phyloP scores from a whole-genome alignment of 495 filamentous ascomycete genomes.

The Podospora anserina region DNA sequence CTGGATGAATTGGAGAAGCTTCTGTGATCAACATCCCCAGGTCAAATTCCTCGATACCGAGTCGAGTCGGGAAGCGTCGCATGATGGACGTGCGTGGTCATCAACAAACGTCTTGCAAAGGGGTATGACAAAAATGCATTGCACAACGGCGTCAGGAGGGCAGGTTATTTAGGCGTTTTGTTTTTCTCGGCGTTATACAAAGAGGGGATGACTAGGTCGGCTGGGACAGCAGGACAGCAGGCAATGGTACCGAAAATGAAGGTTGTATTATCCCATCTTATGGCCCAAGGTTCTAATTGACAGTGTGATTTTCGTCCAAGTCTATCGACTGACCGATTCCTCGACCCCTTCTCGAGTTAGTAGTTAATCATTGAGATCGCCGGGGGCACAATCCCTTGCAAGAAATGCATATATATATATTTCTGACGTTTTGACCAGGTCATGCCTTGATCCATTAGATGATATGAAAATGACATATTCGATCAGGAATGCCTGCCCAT shows the following conservation, averaged over 20 bases:
- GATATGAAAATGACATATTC: too few relatives aligned
- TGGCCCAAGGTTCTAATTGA: too few relatives aligned
- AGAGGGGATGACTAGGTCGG: not conserved
- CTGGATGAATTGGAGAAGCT: conserved; percentile 87
- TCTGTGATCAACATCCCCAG: conserved; percentile 16
- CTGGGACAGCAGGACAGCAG: not conserved
- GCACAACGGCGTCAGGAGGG: not conserved
- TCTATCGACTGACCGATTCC: too few relatives aligned
- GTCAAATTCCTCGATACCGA: too few relatives aligned
- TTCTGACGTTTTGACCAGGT: too few relatives aligned
- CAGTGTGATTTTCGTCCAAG: too few relatives aligned
- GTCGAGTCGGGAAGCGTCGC: not conserved
- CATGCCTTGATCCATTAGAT: too few relatives aligned
- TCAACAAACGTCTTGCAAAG: not conserved
- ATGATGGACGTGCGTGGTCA: not conserved
- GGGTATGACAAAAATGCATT: not conserved
- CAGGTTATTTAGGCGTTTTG: not conserved
- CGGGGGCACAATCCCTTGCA: too few relatives aligned
- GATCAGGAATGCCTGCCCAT: not conserved
- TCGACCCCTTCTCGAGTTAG: too few relatives aligned
- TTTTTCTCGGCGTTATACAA: not conserved
- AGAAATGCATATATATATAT: too few relatives aligned
- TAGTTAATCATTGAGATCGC: too few relatives aligned
- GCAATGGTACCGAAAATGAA: not conserved
- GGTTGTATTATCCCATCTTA: not conserved